Percentiles rank a stretch among this genome's conserved stretches.
Evolutionary conservation across 345 rosid species (phyloP).

Genomic region (Lepidium sativum): DNA sequence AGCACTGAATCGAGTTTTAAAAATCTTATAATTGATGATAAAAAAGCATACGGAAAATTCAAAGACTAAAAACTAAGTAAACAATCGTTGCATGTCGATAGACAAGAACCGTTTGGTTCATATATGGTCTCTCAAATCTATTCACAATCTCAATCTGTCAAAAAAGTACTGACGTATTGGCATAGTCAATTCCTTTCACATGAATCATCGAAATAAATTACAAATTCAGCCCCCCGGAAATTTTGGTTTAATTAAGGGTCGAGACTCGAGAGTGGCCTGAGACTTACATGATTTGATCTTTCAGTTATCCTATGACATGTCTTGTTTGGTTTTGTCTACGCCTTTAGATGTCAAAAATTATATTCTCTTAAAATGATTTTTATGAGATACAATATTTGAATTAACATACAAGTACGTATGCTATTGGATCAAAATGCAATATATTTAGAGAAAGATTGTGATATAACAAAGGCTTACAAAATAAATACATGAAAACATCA

Average conservation of each 20-base stretch:
- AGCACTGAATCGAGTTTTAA: too few relatives aligned
- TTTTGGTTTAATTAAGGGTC: neutral
- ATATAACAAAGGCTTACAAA: neutral
- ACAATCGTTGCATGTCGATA: too few relatives aligned
- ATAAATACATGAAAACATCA: constrained; percentile 5
- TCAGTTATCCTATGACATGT: constrained; percentile 16
- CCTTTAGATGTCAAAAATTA: neutral
- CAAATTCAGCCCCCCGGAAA: neutral
- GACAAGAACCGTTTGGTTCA: constrained; percentile 7
- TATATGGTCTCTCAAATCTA: neutral
- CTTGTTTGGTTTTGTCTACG: constrained; percentile 22
- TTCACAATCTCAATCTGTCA: neutral
- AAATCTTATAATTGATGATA: too few relatives aligned
- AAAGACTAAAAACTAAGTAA: too few relatives aligned
- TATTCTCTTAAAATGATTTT: too few relatives aligned
- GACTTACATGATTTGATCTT: constrained; percentile 11
- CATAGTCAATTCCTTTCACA: too few relatives aligned
- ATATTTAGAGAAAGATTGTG: too few relatives aligned
- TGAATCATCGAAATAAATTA: neutral
- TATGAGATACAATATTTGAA: too few relatives aligned
- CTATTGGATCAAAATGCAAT: neutral
- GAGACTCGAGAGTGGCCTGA: constrained; percentile 3
- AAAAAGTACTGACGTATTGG: neutral
- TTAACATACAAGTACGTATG: neutral
- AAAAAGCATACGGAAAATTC: too few relatives aligned